These are phyloP conservation scores for Rhamnella rubrinervis DNA, from an alignment of 331 rosid species.

Conservation along the genomic window DNA sequence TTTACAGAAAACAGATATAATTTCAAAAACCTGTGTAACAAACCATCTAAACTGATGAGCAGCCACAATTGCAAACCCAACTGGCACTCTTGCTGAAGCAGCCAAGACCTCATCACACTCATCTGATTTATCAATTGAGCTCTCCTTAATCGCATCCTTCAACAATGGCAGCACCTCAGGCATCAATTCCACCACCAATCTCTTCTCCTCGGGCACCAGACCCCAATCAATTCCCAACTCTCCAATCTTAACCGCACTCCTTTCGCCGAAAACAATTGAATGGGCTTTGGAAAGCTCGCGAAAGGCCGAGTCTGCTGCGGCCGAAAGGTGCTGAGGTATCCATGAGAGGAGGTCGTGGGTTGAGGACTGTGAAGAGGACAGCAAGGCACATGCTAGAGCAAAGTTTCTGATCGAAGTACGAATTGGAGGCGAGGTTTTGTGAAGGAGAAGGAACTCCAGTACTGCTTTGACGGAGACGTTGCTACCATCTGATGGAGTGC, in stretches of 20 bases:
- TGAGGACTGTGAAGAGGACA: slow-evolving; percentile 51
- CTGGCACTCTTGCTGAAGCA: slow-evolving; percentile 77
- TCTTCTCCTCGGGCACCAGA: slow-evolving; percentile 44
- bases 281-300: slow-evolving; percentile 47
- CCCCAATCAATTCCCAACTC: slow-evolving; percentile 51
- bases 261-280: slow-evolving; percentile 19
- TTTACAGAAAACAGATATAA: neutral
- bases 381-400: slow-evolving; percentile 64
- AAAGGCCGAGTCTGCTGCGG: slow-evolving; percentile 46
- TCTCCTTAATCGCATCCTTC: slow-evolving; percentile 70
- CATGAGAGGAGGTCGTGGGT: slow-evolving; percentile 60
- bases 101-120: slow-evolving; percentile 74
- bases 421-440: slow-evolving; percentile 10
- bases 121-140: slow-evolving; percentile 65
- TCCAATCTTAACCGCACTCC: slow-evolving; percentile 27
- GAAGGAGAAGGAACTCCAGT: slow-evolving; percentile 59
- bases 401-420: slow-evolving; percentile 57
- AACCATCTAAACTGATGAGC: slow-evolving; percentile 90
- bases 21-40: slow-evolving; percentile 54
- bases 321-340: slow-evolving; percentile 56
- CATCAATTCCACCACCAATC: slow-evolving; percentile 58
- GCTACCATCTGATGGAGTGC: slow-evolving; percentile 37
- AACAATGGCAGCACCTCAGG: slow-evolving; percentile 59
- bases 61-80: slow-evolving; percentile 66
- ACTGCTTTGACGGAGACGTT: slow-evolving; percentile 54